Conservation (phyloP, 352 stramenopile genomes). For the Globisporangium okanoganense region DNA sequence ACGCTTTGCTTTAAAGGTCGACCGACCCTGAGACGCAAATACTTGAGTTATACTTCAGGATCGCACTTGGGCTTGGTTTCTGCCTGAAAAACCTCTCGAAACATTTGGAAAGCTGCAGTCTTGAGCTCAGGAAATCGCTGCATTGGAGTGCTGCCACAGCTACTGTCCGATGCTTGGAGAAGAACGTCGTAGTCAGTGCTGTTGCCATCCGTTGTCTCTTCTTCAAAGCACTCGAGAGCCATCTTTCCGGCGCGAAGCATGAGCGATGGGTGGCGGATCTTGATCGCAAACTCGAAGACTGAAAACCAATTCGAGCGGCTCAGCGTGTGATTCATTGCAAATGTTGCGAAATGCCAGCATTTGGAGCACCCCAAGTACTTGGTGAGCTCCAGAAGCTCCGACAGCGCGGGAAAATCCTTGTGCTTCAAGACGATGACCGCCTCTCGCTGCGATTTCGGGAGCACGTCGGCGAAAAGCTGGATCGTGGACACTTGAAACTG, state of each 20-base stretch:
- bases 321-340: conserved; percentile 6
- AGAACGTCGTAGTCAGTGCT: background rate
- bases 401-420: background rate
- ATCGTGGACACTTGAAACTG: background rate
- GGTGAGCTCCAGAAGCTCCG: conserved; percentile 9
- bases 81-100: conserved; percentile 9
- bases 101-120: conserved; percentile 2
- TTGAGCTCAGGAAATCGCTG: conserved; percentile 4
- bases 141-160: background rate
- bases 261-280: conserved; percentile 8
- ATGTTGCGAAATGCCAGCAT: conserved; percentile 17
- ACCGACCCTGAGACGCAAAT: background rate
- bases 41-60: background rate
- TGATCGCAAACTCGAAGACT: conserved; percentile 4
- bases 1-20: conserved; percentile 3
- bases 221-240: conserved; percentile 6
- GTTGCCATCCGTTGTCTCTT: background rate
- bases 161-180: background rate
- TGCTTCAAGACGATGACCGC: conserved; percentile 1
- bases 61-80: background rate
- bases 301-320: background rate
- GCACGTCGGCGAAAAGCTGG: conserved; percentile 1
- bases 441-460: conserved; percentile 13
- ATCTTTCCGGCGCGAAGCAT: conserved; percentile 7
- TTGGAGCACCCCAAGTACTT: conserved; percentile 10